These are phyloP conservation scores for Wickerhamomyces silvicola DNA, from an alignment of 805 yeast species.

Conservation along the genomic window DNA sequence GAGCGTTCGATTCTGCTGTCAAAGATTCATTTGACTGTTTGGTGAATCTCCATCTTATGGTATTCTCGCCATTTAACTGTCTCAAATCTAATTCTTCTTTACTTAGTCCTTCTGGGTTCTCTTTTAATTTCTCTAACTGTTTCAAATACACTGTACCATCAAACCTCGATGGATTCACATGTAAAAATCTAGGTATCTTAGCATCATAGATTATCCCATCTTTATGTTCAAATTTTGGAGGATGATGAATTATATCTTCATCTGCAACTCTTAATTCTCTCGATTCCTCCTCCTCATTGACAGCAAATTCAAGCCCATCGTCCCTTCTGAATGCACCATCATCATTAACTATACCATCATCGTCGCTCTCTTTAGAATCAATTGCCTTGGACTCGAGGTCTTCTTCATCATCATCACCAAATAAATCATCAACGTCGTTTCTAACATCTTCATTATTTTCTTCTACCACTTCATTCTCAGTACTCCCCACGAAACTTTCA, in stretches of 20 bases:
- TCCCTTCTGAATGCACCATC: slow-evolving; percentile 23
- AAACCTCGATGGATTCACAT: slow-evolving; percentile 81
- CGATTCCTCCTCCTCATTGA: slow-evolving; percentile 9
- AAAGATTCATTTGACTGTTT: slow-evolving; percentile 48
- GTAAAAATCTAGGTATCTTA: slow-evolving; percentile 76
- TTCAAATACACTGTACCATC: slow-evolving; percentile 65
- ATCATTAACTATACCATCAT: slow-evolving; percentile 16
- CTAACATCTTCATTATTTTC: slow-evolving; percentile 18
- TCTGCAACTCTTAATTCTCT: slow-evolving; percentile 30
- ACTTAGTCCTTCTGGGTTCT: slow-evolving; percentile 31
- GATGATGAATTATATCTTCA: slow-evolving; percentile 41
- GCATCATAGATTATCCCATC: slow-evolving; percentile 39
- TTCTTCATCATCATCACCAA: slow-evolving; percentile 24
- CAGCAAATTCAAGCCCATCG: slow-evolving; percentile 27
- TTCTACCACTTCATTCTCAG: slow-evolving; percentile 2
- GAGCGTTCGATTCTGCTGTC: slow-evolving; percentile 81
- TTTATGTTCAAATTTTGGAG: slow-evolving; percentile 26
- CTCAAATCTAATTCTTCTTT: slow-evolving; percentile 53
- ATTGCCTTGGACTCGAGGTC: slow-evolving; percentile 6
- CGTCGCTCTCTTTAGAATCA: slow-evolving; percentile 9
- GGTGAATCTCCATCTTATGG: slow-evolving; percentile 91
- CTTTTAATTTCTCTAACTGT: slow-evolving; percentile 35
- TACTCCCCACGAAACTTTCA: slow-evolving; percentile 4
- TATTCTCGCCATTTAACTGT: slow-evolving; percentile 68
- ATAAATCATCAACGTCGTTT: slow-evolving; percentile 37